Evolutionary conservation across 768 basidiomycete genomes (phyloP), one percentile per base, ranked within the genome.

Genomic region (Tulasnella sp.): DNA sequence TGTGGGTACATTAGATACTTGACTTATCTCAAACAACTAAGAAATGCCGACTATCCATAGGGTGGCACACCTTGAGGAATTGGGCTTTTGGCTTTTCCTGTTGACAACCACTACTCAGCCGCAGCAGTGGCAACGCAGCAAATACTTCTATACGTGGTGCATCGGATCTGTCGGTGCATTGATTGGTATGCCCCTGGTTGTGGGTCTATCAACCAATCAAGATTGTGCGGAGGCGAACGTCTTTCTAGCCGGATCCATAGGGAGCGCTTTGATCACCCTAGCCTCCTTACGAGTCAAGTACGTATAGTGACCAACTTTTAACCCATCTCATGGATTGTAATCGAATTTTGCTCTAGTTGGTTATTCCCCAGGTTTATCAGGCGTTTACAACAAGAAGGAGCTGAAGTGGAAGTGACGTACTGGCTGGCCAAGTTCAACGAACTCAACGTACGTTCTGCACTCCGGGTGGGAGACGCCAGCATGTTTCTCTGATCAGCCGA

Each of bases 31-130:
- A n/a, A n/a, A 86, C 86, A 30, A 88, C 45, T 26, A 13, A 17
- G 26, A 49, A 19, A 23, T 10, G 44, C 34, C 51, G 13, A 15
- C 47, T 23, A 11, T 43, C 19, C 41, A n/a, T 26, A 52, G 51
- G 19, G 60, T 61, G 10, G 15, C 88, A 1, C 88, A 90, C 70
- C 77, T 90, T 26, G 88, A 90, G 81, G 88, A 91, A 68, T 76
- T 89, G 13, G 74, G 81, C 0, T 90, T 89, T 66, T 91, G 88
- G 88, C 67, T 89, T 27, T 91, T 89, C 69, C 77, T 91, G 7
- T 21, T 59, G 13, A 24, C 32, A 9, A 47, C 29, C 71, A 85
- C 84, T 2, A 83, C 85, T 0, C 72, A 74, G 42, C 80, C 82
- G 65, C 79, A 83, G 2, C 75, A 80, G 27, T 91, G 88, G 88